A percentile compares a stretch with the other conserved stretches of the same genome.
phyloP scores from a whole-genome alignment of 192 early-diverging fungal genomes.

The Umbelopsis sp. region DNA sequence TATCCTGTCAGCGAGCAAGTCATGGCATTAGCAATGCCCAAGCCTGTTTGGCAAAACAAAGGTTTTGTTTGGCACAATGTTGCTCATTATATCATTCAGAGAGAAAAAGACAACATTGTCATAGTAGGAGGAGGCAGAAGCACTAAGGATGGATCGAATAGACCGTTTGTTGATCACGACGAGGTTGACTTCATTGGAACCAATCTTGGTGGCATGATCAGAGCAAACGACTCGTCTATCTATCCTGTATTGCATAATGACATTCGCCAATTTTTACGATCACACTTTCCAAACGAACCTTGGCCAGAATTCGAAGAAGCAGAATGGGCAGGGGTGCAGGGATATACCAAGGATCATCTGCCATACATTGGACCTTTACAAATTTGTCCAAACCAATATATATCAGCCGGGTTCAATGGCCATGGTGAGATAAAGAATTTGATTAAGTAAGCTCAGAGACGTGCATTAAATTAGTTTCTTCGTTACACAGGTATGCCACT shows the following conservation, averaged over 20 bases:
- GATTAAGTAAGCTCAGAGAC: background rate
- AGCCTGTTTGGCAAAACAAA: background rate
- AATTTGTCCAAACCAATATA: background rate
- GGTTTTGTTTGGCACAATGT: conserved; percentile 20
- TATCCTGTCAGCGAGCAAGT: conserved; percentile 14
- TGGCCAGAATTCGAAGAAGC: conserved; percentile 16
- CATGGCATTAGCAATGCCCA: background rate
- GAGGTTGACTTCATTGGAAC: background rate
- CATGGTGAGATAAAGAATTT: background rate
- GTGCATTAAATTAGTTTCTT: background rate
- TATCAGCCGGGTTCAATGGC: conserved; percentile 1
- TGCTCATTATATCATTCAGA: conserved; percentile 11
- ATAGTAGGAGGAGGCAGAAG: conserved; percentile 14
- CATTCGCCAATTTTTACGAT: conserved; percentile 14
- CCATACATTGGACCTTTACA: conserved; percentile 9
- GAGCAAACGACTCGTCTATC: background rate
- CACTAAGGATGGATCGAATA: background rate
- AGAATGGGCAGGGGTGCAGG: conserved; percentile 13
- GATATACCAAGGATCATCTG: conserved; percentile 8
- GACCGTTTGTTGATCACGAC: conserved; percentile 9
- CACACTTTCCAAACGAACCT: conserved; percentile 1
- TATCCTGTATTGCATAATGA: conserved; percentile 18
- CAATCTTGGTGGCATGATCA: background rate
- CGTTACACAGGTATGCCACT: background rate
- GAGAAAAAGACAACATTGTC: conserved; percentile 13